Base-by-base conservation (phyloP, 148 eudicot genomes). In the Camellia granthamiana region DNA sequence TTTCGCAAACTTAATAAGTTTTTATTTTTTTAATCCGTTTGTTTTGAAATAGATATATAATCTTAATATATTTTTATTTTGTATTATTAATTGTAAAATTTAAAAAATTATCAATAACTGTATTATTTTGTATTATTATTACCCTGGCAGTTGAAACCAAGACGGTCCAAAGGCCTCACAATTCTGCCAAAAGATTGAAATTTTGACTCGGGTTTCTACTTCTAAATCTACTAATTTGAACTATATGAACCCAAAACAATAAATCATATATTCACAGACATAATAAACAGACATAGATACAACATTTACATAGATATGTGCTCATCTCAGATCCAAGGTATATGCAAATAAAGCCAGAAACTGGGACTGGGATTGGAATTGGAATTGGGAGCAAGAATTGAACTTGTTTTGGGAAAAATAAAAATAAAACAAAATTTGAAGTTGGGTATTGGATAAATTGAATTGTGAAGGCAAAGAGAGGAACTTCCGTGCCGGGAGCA, bases 401-500 rank as follows among this genome's bases (percentile, higher is more conserved):
- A 23, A 56, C 38, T 54, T 23, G 23, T 23, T 23, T 23, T 23
- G 23, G 23, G 23, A 23, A 23, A 23, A 23, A 23, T 23, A 23
- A 23, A 23, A 23, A 23, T 23, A 23, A 23, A 23, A 23, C 23
- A 23, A 23, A 23, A 23, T 23, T 23, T 23, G 23, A 23, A 75
- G 23, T 58, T 75, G 16, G 9, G 41, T 21, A 70, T n/a, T n/a
- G 30, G 2, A 55, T 23, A 14, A 0, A 55, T 41, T 23, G 51
- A 44, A 59, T 9, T 30, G 1, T 38, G 60, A 47, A 47, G 7
- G 51, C 5, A 74, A 23, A 75, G 9, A 75, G 9, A 69, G 79
- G 66, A 68, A 84, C 92, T 60, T 86, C 93, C 99, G 89, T 86
- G 86, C 99, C 99, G 19, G 99, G 99, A 55, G 98, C 99, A 61